Conservation (phyloP, 352 stramenopile species). For the Pythium grandisporangium region DNA sequence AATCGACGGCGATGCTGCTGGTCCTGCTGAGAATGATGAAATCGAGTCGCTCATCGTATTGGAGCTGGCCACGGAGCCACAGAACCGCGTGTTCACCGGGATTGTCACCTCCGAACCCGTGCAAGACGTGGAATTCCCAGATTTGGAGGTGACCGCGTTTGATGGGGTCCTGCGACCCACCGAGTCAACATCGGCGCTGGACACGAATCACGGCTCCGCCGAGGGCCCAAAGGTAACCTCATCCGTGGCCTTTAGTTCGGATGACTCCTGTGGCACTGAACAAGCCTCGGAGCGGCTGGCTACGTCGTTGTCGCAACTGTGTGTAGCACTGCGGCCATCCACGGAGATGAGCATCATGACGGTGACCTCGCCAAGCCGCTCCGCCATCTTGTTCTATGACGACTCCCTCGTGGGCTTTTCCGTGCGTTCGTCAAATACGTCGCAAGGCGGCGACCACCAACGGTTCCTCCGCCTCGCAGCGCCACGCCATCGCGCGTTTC, state of each 20-base stretch:
- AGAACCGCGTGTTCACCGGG: not conserved
- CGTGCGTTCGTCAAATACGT: not conserved
- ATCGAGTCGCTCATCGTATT: slow-evolving; percentile 10
- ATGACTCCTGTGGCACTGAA: not conserved
- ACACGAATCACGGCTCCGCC: not conserved
- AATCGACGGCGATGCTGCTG: no score
- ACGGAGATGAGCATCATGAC: not conserved
- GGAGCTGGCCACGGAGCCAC: slow-evolving; percentile 2
- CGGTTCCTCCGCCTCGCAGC: slow-evolving; percentile 7
- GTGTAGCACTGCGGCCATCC: not conserved
- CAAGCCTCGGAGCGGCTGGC: not conserved
- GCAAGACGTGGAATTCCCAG: slow-evolving; percentile 6
- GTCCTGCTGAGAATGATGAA: not conserved
- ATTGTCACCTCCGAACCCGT: slow-evolving; percentile 9
- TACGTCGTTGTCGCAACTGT: no score
- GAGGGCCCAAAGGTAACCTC: not conserved
- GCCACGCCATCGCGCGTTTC: slow-evolving; percentile 2
- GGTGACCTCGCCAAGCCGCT: not conserved
- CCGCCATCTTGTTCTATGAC: slow-evolving; percentile 9
- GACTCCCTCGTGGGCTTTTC: slow-evolving; percentile 9
- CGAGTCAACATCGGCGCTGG: no score
- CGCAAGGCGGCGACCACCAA: not conserved
- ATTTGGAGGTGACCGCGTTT: slow-evolving; percentile 1
- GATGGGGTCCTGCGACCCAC: no score
- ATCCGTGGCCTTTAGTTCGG: not conserved